Evolutionary conservation across 345 rosid genomes (phyloP).

Genomic region (Eucalyptus shirleyi): DNA sequence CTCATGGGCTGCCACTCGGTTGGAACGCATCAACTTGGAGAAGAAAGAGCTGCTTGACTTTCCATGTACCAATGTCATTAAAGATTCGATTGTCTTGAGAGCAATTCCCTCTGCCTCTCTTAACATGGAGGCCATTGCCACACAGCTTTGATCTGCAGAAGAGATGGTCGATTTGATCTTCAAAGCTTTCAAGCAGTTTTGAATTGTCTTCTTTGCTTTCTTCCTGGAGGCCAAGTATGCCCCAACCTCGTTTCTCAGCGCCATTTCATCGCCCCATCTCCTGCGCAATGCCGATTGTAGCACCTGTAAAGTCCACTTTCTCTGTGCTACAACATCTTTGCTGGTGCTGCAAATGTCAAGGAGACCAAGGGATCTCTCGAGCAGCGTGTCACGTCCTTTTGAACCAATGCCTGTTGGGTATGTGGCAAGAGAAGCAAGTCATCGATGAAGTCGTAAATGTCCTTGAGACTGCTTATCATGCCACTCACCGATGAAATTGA

Average conservation of each 20-base stretch:
- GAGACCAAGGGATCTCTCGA: constrained; percentile 21
- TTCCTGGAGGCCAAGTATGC: constrained; percentile 12
- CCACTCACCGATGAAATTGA: background rate
- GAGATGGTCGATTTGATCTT: background rate
- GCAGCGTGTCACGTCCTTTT: constrained; percentile 7
- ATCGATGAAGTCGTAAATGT: constrained; percentile 16
- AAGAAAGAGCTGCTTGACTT: constrained; percentile 12
- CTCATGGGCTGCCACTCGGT: background rate
- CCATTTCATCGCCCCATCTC: background rate
- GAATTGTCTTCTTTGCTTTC: background rate
- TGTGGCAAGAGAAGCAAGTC: constrained; percentile 7
- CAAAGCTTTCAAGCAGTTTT: constrained; percentile 3
- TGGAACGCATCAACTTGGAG: constrained; percentile 21
- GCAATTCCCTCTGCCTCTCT: constrained; percentile 15
- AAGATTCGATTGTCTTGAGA: constrained; percentile 8
- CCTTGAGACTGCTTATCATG: constrained; percentile 7
- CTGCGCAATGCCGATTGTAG: constrained; percentile 9
- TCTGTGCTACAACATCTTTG: constrained; percentile 12
- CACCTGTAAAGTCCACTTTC: constrained; percentile 9
- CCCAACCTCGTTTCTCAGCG: background rate
- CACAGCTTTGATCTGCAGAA: background rate
- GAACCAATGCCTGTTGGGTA: constrained; percentile 6
- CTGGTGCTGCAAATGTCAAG: constrained; percentile 16
- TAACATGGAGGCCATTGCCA: background rate
- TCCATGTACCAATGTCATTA: constrained; percentile 20